phyloP scores from a whole-genome alignment of 495 filamentous ascomycete genomes.

The Annulohypoxylon maeteangense region DNA sequence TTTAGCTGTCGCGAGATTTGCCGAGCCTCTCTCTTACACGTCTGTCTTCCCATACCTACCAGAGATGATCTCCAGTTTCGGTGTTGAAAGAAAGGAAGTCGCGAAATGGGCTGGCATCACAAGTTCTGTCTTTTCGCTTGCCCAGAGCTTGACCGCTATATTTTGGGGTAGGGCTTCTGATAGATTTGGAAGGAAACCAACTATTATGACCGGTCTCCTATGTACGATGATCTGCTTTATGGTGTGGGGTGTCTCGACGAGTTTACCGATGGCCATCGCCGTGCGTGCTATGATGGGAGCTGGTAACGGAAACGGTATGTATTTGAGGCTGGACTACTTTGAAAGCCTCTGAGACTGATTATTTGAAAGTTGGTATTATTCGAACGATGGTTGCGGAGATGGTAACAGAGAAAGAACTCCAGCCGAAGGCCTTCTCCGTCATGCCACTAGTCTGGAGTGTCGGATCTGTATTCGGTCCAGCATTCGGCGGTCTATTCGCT shows the following conservation, averaged over 20 bases:
- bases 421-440: conserved; percentile 82
- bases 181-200: conserved; percentile 76
- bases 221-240: conserved; percentile 79
- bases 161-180: conserved; percentile 85
- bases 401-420: conserved; percentile 82
- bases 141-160: conserved; percentile 77
- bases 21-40: conserved; percentile 84
- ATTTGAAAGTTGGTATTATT: conserved; percentile 67
- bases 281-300: conserved; percentile 74
- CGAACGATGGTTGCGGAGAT: conserved; percentile 78
- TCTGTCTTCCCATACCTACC: conserved; percentile 91
- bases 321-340: not conserved
- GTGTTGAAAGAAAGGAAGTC: conserved; percentile 75
- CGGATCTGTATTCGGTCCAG: conserved; percentile 88
- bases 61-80: conserved; percentile 86
- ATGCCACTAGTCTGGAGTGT: conserved; percentile 87
- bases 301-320: conserved; percentile 71
- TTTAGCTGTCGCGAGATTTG: conserved; percentile 79
- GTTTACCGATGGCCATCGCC: conserved; percentile 74
- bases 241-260: conserved; percentile 81
- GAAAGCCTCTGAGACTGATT: not conserved
- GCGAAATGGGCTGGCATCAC: conserved; percentile 81
- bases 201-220: conserved; percentile 74
- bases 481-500: conserved; percentile 85
- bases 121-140: conserved; percentile 76